Base-by-base conservation (phyloP, 306 rosid genomes). In the Hippophae tibetana region DNA sequence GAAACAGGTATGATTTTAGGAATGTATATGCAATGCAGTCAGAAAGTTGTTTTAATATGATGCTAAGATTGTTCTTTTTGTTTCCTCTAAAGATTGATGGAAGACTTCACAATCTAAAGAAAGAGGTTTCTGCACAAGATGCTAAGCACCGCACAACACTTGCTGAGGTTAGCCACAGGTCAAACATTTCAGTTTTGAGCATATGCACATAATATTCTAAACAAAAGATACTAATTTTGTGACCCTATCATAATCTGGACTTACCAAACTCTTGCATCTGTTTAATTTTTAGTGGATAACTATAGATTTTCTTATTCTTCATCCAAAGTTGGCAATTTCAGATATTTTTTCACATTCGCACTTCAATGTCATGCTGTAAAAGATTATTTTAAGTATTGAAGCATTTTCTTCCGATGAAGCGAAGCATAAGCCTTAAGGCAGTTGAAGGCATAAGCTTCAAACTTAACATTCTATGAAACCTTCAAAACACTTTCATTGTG, bases 71-170 rank as follows among this genome's bases (percentile, higher is more conserved):
- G 31, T 59, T 58, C 66, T 40, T 62, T 50, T 7, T 26, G 7
- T 38, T 23, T n/a, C 42, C 18, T 64, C 53, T 50, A 60, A 70
- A 93, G 99, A 82, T 93, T 67, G 97, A 93, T 74, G 97, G 95
- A 57, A 86, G 84, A 68, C 89, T 93, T 56, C 46, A 64, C 71
- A 80, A 77, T 82, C 89, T 93, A 61, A 88, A 86, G 76, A 93
- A 86, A 73, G 99, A 93, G 40, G 99, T 93, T 26, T 72, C 95
- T 67, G 69, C 76, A 55, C 97, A 93, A 78, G 97, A 93, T 60
- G 75, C 89, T 61, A 93, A 86, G 82, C 99, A 93, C 80, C 86
- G 97, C 7, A 89, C 75, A 78, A 93, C 99, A 45, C 89, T 93
- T 61, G 74, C 81, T 43, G 99, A 89, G 99, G 99, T 93, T 72